These are phyloP conservation scores for Austroboletus rostrupii DNA, from an alignment of 1,284 basidiomycete genomes.

Conservation along the genomic window DNA sequence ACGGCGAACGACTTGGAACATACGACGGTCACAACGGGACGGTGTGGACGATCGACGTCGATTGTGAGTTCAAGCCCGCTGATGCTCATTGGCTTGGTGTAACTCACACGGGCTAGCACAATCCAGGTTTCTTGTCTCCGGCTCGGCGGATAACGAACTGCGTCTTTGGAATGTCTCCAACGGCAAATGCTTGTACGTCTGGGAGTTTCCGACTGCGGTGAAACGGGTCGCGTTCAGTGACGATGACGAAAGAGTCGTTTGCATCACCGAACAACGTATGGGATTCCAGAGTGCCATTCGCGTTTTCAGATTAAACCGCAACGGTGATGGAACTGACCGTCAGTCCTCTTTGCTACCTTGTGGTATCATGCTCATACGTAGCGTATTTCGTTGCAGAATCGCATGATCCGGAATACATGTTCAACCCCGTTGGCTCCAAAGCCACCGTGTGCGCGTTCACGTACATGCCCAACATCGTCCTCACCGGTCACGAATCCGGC, in stretches of 20 bases:
- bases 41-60: constrained; percentile 95
- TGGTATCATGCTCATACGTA: neutral
- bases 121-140: constrained; percentile 85
- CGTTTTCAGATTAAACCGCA: constrained; percentile 84
- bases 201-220: constrained; percentile 98
- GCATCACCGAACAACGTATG: constrained; percentile 97
- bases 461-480: constrained; percentile 72
- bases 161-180: constrained; percentile 88
- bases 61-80: constrained; percentile 61
- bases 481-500: constrained; percentile 95
- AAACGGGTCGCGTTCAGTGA: constrained; percentile 92
- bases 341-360: constrained; percentile 5
- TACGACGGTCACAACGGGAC: constrained; percentile 96
- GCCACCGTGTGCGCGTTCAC: constrained; percentile 94
- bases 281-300: constrained; percentile 85
- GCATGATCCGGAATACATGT: constrained; percentile 71
- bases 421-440: constrained; percentile 90
- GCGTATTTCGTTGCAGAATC: constrained; percentile 49
- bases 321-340: constrained; percentile 77
- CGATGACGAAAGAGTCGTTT: constrained; percentile 82
- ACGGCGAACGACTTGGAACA: constrained; percentile 95
- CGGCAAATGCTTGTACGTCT: constrained; percentile 87
- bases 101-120: constrained; percentile 51
- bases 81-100: neutral
- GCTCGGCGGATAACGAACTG: constrained; percentile 88